phyloP scores from a whole-genome alignment of 2,329 filamentous ascomycete species.

The Cercospora berteroae region DNA sequence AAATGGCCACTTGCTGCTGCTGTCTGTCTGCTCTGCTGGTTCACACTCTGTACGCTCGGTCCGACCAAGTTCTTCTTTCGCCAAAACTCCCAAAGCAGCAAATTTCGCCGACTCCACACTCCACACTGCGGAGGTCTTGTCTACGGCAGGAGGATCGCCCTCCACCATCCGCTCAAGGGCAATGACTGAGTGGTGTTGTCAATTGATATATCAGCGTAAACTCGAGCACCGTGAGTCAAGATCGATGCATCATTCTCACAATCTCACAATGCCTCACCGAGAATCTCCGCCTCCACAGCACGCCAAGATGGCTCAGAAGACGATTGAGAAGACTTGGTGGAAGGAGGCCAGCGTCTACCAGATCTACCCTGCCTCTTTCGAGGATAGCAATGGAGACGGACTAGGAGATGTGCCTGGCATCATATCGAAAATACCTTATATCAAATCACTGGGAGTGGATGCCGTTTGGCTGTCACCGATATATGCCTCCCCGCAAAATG shows the following conservation, averaged over 20 bases:
- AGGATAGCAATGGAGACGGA: slow-evolving; percentile 54
- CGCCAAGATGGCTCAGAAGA: neutral
- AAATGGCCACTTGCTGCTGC: neutral
- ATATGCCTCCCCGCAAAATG: slow-evolving; percentile 52
- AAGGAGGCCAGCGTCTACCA: slow-evolving; percentile 45
- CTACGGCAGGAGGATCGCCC: neutral
- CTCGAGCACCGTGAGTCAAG: neutral
- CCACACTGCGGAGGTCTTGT: neutral
- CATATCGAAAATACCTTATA: slow-evolving; percentile 61
- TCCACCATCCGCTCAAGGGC: neutral
- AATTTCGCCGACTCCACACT: slow-evolving; percentile 2
- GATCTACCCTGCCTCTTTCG: slow-evolving; percentile 59
- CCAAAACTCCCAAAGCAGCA: neutral
- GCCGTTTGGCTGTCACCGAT: slow-evolving; percentile 44
- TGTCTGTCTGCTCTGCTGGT: neutral
- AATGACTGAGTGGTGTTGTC: neutral
- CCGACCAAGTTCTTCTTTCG: neutral
- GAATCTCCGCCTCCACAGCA: slow-evolving; percentile 3
- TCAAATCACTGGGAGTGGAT: slow-evolving; percentile 60
- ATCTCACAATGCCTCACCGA: slow-evolving; percentile 15
- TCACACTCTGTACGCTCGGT: neutral
- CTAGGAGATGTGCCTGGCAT: slow-evolving; percentile 65
- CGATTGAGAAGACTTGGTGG: slow-evolving; percentile 35
- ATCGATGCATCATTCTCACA: too few species aligned
- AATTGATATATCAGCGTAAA: neutral